Evolutionary conservation across 2,329 filamentous ascomycete species (phyloP).

Genomic region (Aureobasidium sp.): DNA sequence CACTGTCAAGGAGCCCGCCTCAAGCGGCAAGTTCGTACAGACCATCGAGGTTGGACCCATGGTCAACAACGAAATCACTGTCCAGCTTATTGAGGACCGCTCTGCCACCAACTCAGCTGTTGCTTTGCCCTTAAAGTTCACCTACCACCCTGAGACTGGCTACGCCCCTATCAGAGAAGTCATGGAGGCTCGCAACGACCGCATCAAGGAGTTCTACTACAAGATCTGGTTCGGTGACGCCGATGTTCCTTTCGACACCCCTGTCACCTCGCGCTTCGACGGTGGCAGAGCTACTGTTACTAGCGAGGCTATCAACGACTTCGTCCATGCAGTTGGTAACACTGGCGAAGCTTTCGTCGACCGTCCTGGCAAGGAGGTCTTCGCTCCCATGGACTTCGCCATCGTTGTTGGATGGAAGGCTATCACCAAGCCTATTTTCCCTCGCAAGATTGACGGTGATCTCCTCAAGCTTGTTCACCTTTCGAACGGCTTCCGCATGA

Average conservation of each 20-base stretch:
- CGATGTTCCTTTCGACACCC: constrained; percentile 69
- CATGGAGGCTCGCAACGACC: constrained; percentile 92
- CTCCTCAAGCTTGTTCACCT: constrained; percentile 92
- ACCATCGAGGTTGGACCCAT: constrained; percentile 77
- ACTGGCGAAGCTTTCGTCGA: constrained; percentile 96
- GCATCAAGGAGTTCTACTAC: constrained; percentile 99
- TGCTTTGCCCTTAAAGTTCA: constrained; percentile 79
- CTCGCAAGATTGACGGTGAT: constrained; percentile 89
- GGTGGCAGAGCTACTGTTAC: constrained; percentile 83
- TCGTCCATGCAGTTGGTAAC: constrained; percentile 97
- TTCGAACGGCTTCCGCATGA: constrained; percentile 97
- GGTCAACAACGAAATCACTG: constrained; percentile 68
- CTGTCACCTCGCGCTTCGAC: constrained; percentile 80
- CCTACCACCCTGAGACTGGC: constrained; percentile 87
- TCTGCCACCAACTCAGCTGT: constrained; percentile 76
- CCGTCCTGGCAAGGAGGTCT: constrained; percentile 85
- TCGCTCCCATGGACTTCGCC: constrained; percentile 85
- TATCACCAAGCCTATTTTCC: constrained; percentile 99
- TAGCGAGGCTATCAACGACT: constrained; percentile 90
- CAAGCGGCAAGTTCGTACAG: constrained; percentile 77
- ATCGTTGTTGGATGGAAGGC: constrained; percentile 58
- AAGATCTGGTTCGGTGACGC: constrained; percentile 93
- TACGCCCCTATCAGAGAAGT: constrained; percentile 97
- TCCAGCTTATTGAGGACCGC: constrained; percentile 89
- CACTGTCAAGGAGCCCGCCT: constrained; percentile 75